Evolutionary conservation across 495 filamentous ascomycete species (phyloP).

Genomic region (Sordaria brevicollis): DNA sequence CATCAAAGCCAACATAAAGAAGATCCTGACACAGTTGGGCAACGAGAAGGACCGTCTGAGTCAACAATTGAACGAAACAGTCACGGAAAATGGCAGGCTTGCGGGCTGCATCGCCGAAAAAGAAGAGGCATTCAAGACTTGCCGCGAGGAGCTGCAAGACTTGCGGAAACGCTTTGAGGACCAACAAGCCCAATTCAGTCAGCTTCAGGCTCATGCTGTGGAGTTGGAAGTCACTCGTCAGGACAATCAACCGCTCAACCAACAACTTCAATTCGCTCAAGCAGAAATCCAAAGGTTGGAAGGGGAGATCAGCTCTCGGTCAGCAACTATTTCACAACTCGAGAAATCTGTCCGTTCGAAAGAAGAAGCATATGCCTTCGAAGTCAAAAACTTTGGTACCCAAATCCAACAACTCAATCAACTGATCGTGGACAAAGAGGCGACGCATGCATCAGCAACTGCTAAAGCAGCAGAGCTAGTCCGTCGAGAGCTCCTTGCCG

Average conservation of each 20-base stretch:
- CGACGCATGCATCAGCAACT: neutral
- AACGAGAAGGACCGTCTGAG: conserved; percentile 7
- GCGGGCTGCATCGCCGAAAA: conserved; percentile 7
- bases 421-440: conserved; percentile 10
- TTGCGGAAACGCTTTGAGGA: conserved; percentile 1
- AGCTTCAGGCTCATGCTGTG: conserved; percentile 10
- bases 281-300: conserved; percentile 1
- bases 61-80: conserved; percentile 10
- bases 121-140: conserved; percentile 4
- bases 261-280: neutral
- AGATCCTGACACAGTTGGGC: conserved; percentile 10
- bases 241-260: neutral
- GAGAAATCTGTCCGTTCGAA: conserved; percentile 6
- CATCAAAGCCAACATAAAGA: conserved; percentile 6
- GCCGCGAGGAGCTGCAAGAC: conserved; percentile 2
- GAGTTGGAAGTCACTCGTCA: conserved; percentile 1
- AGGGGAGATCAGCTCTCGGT: conserved; percentile 5
- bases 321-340: conserved; percentile 4
- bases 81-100: conserved; percentile 14
- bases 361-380: conserved; percentile 2
- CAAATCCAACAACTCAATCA: conserved; percentile 11
- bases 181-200: conserved; percentile 5
- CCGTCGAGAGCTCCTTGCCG: conserved; percentile 1
- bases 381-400: conserved; percentile 1
- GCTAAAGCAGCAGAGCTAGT: neutral